Evolutionary conservation across 192 early-diverging fungal genomes (phyloP), one percentile per base, ranked within the genome.

Genomic region (Allomyces macrogynus): DNA sequence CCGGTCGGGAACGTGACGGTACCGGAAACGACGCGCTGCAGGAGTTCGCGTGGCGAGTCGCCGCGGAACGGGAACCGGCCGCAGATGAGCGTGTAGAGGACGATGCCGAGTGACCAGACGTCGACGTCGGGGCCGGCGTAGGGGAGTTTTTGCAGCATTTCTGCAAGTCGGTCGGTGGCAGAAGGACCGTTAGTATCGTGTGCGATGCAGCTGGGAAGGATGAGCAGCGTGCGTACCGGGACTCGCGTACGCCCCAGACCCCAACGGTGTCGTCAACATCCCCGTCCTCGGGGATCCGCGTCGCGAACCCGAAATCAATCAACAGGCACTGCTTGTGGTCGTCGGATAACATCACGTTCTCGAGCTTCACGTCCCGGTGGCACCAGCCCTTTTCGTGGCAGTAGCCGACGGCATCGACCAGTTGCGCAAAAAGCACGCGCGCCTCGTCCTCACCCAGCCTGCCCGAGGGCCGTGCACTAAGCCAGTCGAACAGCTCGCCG

Each of bases 121-220:
- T 97, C 95, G 43, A 97, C 84, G 67, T 97, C 95, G 4, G 95
- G 92, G 5, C 95, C 95, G 65, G 76, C 74, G 69, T 97, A 97
- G 16, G 49, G 43, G 27, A 16, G 24, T 64, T 16, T n/a, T 10
- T 63, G 20, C 22, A 63, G 12, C 16, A 57, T 57, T 57, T 57
- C 49, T 57, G 2, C 7, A 7, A 7, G 32, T n/a, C n/a, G n/a
- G n/a, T n/a, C n/a, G n/a, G n/a, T n/a, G n/a, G n/a, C n/a, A n/a
- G 32, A 40, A 8, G 7, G 3, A n/a, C 7, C 4, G 32, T 40
- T 7, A 40, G 32, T 40, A 8, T 40, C 7, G 32, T 40, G 3
- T 7, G 32, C 3, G 32, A 7, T 40, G n/a, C 0, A 0, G 7
- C 4, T 2, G 7, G 32, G 8, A 40, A 0, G 3, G 32, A 7